Evolutionary conservation across 768 basidiomycete species (phyloP), one percentile per base, ranked within the genome.

Genomic region (Termitomyces sp.): DNA sequence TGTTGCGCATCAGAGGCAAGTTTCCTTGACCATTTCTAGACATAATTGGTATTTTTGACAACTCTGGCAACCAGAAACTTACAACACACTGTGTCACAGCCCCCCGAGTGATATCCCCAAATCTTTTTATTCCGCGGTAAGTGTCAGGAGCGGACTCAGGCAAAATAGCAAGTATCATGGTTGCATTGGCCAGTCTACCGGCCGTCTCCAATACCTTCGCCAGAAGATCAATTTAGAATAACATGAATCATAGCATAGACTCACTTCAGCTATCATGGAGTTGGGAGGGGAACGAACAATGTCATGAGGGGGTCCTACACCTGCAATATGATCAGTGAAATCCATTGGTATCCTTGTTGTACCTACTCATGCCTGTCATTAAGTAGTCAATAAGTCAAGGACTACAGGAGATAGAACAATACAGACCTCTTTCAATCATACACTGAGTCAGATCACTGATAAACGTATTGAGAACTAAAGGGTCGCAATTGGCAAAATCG

Each of bases 51-150:
- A 37, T 15, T 22, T 18, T 28, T 34, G 42, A 18, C 12, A 42
- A n/a, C 28, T n/a, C 7, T 18, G 44, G 16, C 15, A n/a, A 16
- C 9, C 8, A 37, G 5, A 28, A 62, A 44, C 76, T 72, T 69
- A 85, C 85, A 51, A 88, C 62, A 64, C 87, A 87, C 48, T 88
- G 86, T 0, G 87, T 87, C 0, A 80, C 77, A 1, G 87, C 77
- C 9, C 87, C 86, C 18, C 24, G 75, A 71, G 51, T 79, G 75
- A 70, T 83, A 77, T 66, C 58, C 6, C 69, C 65, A 48, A 66
- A 72, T 20, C 69, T 57, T 54, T 75, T 75, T n/a, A 73, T 65
- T 18, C 59, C 58, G 4, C 60, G 61, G 48, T 75, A 73, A 5
- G 66, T 52, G 0, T 64, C 62, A 8, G 67, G 61, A 20, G 68